These are phyloP conservation scores for Tricholoma sp. DNA, from an alignment of 768 basidiomycete species.

Conservation along the genomic window DNA sequence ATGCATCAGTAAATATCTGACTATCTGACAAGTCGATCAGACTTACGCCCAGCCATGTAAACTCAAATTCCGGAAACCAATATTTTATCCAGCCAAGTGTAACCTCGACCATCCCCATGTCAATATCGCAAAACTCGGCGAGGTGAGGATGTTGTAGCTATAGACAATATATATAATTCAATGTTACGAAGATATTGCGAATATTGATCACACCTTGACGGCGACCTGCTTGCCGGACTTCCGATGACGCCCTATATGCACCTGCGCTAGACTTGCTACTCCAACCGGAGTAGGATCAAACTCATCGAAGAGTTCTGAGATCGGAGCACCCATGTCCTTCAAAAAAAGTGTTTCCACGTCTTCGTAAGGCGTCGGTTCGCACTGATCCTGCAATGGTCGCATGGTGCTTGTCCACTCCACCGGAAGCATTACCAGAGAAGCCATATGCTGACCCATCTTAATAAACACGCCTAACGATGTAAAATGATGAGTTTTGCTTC, in stretches of 20 bases:
- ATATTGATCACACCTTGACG: slow-evolving; percentile 57
- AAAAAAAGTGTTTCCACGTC: slow-evolving; percentile 73
- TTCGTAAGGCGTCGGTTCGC: slow-evolving; percentile 81
- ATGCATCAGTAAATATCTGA: slow-evolving; percentile 26
- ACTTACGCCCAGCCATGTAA: slow-evolving; percentile 79
- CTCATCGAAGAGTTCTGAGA: slow-evolving; percentile 75
- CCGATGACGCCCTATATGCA: slow-evolving; percentile 77
- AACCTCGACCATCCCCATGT: slow-evolving; percentile 81
- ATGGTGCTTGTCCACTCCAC: slow-evolving; percentile 49
- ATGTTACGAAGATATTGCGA: slow-evolving; percentile 1
- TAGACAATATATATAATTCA: slow-evolving; percentile 3
- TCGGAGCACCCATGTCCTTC: slow-evolving; percentile 68
- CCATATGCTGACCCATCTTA: slow-evolving; percentile 87
- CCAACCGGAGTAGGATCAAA: slow-evolving; percentile 89
- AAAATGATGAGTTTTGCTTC: slow-evolving; percentile 3
- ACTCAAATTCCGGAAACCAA: slow-evolving; percentile 95
- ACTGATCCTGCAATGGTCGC: slow-evolving; percentile 80
- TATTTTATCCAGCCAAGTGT: slow-evolving; percentile 84
- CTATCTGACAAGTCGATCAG: background rate
- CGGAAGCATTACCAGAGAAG: slow-evolving; percentile 52
- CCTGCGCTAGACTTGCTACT: slow-evolving; percentile 94
- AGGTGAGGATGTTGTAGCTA: slow-evolving; percentile 91
- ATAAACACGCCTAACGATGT: slow-evolving; percentile 65
- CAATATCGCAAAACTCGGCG: slow-evolving; percentile 86
- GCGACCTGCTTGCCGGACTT: slow-evolving; percentile 75